A percentile compares a stretch with the other conserved stretches of the same genome.
These are phyloP conservation scores for Gonium pectorale DNA, from an alignment of 139 green algal genomes.

Conservation along the genomic window DNA sequence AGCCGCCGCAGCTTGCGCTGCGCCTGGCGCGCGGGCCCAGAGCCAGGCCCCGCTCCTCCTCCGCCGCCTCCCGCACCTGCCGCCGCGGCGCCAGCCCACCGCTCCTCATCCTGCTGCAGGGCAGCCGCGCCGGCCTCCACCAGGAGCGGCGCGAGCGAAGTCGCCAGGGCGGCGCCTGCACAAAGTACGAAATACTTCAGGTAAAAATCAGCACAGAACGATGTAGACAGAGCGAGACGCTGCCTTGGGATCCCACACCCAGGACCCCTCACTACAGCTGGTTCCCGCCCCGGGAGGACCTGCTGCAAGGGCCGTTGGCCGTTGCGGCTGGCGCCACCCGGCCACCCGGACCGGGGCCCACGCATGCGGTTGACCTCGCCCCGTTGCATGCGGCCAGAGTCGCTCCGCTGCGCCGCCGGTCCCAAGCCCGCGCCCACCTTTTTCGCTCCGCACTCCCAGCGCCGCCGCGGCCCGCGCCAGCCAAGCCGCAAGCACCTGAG, in stretches of 20 bases:
- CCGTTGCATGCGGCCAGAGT: no score
- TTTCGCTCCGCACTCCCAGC: no score
- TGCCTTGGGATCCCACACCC: no score
- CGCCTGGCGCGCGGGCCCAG: neutral
- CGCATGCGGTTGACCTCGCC: no score
- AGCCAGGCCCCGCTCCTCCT: neutral
- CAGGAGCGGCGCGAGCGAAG: constrained; percentile 14
- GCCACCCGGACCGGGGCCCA: no score
- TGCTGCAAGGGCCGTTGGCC: neutral
- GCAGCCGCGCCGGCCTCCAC: neutral
- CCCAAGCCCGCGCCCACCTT: no score
- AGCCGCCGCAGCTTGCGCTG: constrained; percentile 17
- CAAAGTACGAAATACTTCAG: neutral
- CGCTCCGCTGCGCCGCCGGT: no score
- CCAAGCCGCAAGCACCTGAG: neutral
- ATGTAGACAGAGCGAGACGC: neutral
- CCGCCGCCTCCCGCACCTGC: neutral
- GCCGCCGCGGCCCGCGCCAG: no score
- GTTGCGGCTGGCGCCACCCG: neutral
- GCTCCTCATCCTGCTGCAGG: neutral
- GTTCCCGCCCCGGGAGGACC: no score
- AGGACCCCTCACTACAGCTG: no score
- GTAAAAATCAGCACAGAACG: neutral
- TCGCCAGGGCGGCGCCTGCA: neutral
- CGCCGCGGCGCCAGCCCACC: neutral